Percentiles rank a stretch among this genome's conserved stretches.
phyloP scores from a whole-genome alignment of 805 yeast genomes.

The Sugiyamaella floridensis region DNA sequence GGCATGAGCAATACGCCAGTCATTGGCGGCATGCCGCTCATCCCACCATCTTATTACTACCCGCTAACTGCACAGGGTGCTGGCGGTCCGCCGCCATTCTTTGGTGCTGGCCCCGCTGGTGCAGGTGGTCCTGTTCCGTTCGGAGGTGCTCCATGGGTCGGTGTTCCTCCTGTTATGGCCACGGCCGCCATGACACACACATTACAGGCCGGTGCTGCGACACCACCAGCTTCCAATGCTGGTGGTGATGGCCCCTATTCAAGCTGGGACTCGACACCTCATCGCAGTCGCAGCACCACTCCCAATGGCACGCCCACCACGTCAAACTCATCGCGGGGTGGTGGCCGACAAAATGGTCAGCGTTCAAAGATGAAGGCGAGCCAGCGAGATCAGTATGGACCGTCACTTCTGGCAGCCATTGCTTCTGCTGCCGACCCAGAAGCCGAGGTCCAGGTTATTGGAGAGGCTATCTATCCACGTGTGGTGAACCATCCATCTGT shows the following conservation, averaged over 20 bases:
- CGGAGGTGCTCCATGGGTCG: background rate
- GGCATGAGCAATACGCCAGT: background rate
- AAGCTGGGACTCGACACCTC: background rate
- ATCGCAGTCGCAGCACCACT: conserved; percentile 5
- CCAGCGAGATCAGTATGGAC: conserved; percentile 15
- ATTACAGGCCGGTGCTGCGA: conserved; percentile 4
- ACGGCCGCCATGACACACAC: conserved; percentile 1
- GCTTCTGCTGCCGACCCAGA: conserved; percentile 39
- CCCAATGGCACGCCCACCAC: conserved; percentile 11
- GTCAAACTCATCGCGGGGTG: background rate
- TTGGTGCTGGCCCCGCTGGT: background rate
- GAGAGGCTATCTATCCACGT: conserved; percentile 87
- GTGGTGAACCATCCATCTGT: conserved; percentile 74
- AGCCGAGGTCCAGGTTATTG: conserved; percentile 40
- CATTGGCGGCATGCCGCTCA: background rate
- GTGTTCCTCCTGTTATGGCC: background rate
- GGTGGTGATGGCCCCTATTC: background rate
- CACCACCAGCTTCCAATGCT: background rate
- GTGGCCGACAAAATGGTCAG: conserved; percentile 3
- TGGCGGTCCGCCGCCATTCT: background rate
- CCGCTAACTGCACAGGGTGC: background rate
- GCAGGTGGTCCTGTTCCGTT: background rate
- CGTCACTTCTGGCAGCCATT: conserved; percentile 38
- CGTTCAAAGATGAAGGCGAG: background rate
- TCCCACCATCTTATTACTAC: background rate